A percentile compares a stretch with the other conserved stretches of the same genome.
Conservation (phyloP, 2,329 filamentous ascomycete species). For the Epichloe baconii region DNA sequence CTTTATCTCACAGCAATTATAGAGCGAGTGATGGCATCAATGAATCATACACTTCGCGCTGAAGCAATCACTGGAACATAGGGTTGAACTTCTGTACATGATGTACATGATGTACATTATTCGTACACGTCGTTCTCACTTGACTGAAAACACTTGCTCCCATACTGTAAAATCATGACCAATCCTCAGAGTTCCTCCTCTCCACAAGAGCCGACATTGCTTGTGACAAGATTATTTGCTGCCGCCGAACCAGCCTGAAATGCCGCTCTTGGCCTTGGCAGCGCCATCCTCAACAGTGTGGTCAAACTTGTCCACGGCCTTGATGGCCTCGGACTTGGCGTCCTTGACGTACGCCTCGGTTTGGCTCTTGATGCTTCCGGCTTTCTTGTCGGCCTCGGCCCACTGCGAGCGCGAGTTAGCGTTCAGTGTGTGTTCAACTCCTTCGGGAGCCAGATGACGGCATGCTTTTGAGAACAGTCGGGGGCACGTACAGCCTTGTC, state of each 20-base stretch:
- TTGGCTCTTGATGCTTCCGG: slow-evolving; percentile 47
- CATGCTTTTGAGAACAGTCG: neutral
- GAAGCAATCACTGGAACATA: neutral
- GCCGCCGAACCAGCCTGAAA: slow-evolving; percentile 80
- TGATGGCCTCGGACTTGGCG: slow-evolving; percentile 48
- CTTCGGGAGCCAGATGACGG: too few species aligned
- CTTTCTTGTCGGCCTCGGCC: slow-evolving; percentile 49
- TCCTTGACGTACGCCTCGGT: slow-evolving; percentile 49
- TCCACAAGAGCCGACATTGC: neutral
- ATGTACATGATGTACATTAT: neutral
- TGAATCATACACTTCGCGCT: neutral
- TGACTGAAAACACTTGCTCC: neutral
- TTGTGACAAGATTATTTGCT: slow-evolving; percentile 23
- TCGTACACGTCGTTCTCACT: neutral
- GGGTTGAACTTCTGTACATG: neutral
- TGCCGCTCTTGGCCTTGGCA: slow-evolving; percentile 67
- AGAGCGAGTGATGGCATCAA: neutral
- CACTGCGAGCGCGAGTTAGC: slow-evolving; percentile 10
- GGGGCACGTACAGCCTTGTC: slow-evolving; percentile 52
- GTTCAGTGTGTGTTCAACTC: too few species aligned
- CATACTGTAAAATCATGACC: neutral
- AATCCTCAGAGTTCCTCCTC: neutral
- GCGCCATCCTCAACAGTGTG: slow-evolving; percentile 67
- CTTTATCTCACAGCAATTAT: neutral
- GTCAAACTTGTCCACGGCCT: slow-evolving; percentile 74